Conservation (phyloP, 352 stramenopile genomes). For the Pythium dissotocum region DNA sequence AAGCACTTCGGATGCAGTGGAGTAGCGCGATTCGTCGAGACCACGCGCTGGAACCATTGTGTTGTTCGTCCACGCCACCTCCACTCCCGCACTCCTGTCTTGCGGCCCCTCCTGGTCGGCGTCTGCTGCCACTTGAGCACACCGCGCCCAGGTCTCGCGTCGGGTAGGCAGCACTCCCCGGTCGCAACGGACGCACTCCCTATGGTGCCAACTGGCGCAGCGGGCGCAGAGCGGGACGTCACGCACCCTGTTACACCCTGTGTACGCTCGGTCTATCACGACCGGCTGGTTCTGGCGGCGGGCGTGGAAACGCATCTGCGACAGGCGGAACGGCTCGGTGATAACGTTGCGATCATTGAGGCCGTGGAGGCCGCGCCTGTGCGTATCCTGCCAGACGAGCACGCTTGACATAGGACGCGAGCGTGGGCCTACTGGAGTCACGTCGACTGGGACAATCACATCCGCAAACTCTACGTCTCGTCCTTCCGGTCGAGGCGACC, state of each 20-base stretch:
- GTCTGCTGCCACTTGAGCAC: too few species aligned
- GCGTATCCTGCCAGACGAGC: background rate
- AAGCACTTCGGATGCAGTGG: slow-evolving; percentile 45
- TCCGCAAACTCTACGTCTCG: background rate
- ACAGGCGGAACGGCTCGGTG: background rate
- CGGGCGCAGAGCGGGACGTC: background rate
- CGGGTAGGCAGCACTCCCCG: background rate
- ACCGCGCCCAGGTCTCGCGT: background rate
- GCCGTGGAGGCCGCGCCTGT: background rate
- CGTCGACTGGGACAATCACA: background rate
- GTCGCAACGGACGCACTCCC: background rate
- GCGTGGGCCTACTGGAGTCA: background rate
- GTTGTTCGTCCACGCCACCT: background rate
- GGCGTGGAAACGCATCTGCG: background rate
- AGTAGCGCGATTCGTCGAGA: slow-evolving; percentile 45
- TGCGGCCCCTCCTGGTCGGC: too few species aligned
- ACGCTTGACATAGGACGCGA: background rate
- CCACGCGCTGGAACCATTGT: slow-evolving; percentile 35
- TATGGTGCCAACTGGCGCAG: background rate
- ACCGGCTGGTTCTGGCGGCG: background rate
- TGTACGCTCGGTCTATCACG: background rate
- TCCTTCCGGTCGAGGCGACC: background rate
- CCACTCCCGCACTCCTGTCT: background rate
- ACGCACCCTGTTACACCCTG: background rate
- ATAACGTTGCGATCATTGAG: background rate